Percentiles rank a stretch among this genome's conserved stretches.
Evolutionary conservation across 345 rosid genomes (phyloP).

Genomic region (Populus pruinosa): DNA sequence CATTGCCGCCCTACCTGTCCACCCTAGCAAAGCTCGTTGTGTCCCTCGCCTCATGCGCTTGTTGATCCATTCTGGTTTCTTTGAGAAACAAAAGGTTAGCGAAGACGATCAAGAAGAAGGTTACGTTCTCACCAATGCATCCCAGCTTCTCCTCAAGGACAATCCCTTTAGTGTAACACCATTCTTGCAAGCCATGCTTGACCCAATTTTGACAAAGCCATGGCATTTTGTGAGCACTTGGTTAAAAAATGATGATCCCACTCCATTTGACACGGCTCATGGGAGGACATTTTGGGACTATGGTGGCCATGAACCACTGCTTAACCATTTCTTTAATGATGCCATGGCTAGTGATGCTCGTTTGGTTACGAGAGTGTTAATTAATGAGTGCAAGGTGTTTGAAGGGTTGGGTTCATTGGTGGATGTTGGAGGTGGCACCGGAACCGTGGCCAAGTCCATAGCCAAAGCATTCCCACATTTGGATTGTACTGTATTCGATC

Average conservation of each 20-base stretch:
- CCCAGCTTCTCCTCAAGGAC: slow-evolving; percentile 14
- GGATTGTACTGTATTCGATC: slow-evolving; percentile 28
- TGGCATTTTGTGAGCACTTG: slow-evolving; percentile 10
- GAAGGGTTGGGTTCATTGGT: slow-evolving; percentile 24
- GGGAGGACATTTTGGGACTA: slow-evolving; percentile 25
- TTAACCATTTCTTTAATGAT: slow-evolving; percentile 14
- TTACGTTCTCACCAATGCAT: slow-evolving; percentile 17
- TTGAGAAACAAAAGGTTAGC: not conserved
- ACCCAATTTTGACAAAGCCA: slow-evolving; percentile 4
- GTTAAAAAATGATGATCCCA: slow-evolving; percentile 12
- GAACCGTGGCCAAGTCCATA: slow-evolving; percentile 20
- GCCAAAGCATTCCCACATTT: slow-evolving; percentile 19
- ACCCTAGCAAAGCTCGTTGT: not conserved
- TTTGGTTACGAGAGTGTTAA: not conserved
- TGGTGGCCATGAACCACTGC: not conserved
- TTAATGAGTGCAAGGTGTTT: slow-evolving; percentile 12
- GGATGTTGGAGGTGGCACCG: slow-evolving; percentile 40
- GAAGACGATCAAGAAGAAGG: slow-evolving; percentile 14
- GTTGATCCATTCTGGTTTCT: slow-evolving; percentile 18
- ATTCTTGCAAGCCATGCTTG: slow-evolving; percentile 6
- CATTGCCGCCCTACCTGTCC: not conserved
- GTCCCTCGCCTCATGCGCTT: slow-evolving; percentile 18
- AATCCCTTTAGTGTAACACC: slow-evolving; percentile 17
- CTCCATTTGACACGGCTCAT: slow-evolving; percentile 10
- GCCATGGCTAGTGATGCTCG: slow-evolving; percentile 11